phyloP scores from a whole-genome alignment of 306 rosid genomes.

The Oemleria cerasiformis region DNA sequence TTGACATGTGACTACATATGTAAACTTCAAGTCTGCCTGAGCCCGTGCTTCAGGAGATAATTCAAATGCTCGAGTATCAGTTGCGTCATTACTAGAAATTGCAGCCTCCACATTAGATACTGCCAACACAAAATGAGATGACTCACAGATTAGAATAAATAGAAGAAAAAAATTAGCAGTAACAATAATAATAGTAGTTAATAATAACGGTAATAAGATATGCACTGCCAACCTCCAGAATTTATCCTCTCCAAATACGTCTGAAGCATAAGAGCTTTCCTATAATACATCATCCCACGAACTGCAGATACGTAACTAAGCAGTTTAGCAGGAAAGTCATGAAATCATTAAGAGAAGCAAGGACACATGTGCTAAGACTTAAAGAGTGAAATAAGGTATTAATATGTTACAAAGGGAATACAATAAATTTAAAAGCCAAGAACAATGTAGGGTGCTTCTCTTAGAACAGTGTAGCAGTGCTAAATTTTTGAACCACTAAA shows the following conservation, averaged over 20 bases:
- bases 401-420: neutral
- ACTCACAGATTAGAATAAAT: constrained; percentile 9
- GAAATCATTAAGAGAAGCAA: neutral
- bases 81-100: constrained; percentile 44
- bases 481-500: neutral
- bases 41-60: constrained; percentile 89
- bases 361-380: neutral
- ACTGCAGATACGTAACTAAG: constrained; percentile 42
- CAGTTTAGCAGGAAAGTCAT: neutral
- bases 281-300: constrained; percentile 97
- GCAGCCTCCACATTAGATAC: constrained; percentile 75
- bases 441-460: neutral
- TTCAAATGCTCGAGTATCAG: constrained; percentile 66
- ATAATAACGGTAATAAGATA: neutral
- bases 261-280: constrained; percentile 96
- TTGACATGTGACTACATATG: constrained; percentile 88
- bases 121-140: constrained; percentile 10
- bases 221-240: constrained; percentile 59
- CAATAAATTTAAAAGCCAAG: no score
- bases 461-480: neutral
- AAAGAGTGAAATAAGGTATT: neutral
- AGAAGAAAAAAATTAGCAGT: neutral
- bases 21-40: constrained; percentile 89
- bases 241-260: constrained; percentile 73
- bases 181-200: neutral